A percentile compares a stretch with the other conserved stretches of the same genome.
phyloP scores from a whole-genome alignment of 106 monocot genomes.

The Chionographis japonica region DNA sequence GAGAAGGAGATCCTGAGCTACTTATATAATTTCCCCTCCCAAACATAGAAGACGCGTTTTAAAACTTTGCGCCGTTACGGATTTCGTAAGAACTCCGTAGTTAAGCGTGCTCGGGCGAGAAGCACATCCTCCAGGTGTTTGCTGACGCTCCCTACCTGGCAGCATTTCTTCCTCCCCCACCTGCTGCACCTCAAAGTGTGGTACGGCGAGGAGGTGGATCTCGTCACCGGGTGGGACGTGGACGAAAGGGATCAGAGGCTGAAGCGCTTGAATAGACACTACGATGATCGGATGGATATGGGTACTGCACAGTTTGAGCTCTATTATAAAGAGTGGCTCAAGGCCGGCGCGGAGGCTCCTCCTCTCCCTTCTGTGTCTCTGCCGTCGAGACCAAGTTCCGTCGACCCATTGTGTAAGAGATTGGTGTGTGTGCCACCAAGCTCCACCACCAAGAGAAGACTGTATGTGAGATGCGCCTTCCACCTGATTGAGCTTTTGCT shows the following conservation, averaged over 20 bases:
- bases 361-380: conserved; percentile 42
- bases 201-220: conserved; percentile 48
- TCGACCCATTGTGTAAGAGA: conserved; percentile 19
- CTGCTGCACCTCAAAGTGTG: conserved; percentile 71
- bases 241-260: conserved; percentile 35
- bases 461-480: conserved; percentile 30
- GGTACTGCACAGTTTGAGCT: conserved; percentile 62
- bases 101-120: too few species aligned
- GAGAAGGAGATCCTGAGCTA: too few species aligned
- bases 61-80: too few species aligned
- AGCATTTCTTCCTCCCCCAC: conserved; percentile 73
- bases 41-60: too few species aligned
- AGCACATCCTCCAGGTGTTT: conserved; percentile 65
- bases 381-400: conserved; percentile 28
- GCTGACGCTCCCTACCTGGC: conserved; percentile 54
- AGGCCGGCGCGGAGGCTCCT: conserved; percentile 39
- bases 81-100: too few species aligned
- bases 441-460: conserved; percentile 31
- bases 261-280: conserved; percentile 47
- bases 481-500: background rate
- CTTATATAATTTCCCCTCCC: too few species aligned
- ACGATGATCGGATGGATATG: conserved; percentile 67
- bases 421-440: conserved; percentile 22
- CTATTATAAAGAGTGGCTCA: conserved; percentile 82
- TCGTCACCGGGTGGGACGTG: conserved; percentile 22